These are phyloP conservation scores for Botrytis porri DNA, from an alignment of 2,329 filamentous ascomycete species.

Conservation along the genomic window DNA sequence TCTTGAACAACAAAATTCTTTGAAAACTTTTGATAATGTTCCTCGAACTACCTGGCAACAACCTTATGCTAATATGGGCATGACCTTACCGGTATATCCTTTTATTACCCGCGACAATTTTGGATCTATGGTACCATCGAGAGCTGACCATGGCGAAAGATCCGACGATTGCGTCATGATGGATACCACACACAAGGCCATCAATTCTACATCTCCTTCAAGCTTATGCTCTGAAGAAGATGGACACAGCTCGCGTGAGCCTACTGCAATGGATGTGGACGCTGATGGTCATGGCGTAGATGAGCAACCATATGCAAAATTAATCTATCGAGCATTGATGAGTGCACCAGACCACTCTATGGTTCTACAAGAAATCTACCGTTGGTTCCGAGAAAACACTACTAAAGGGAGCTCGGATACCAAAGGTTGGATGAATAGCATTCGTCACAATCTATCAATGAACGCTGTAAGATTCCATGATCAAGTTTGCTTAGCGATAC, in stretches of 20 bases:
- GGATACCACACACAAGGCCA: constrained; percentile 15
- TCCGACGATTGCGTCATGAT: constrained; percentile 15
- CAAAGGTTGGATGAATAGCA: constrained; percentile 92
- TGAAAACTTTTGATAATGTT: constrained; percentile 22
- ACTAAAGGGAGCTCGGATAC: constrained; percentile 61
- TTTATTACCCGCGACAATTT: constrained; percentile 23
- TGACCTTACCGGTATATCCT: constrained; percentile 26
- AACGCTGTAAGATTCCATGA: constrained; percentile 66
- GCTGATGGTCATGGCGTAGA: constrained; percentile 37
- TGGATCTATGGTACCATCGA: background rate
- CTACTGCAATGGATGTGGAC: constrained; percentile 33
- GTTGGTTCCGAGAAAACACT: constrained; percentile 83
- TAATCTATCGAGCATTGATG: constrained; percentile 75
- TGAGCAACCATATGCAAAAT: constrained; percentile 71
- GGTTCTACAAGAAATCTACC: constrained; percentile 82
- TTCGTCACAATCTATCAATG: constrained; percentile 95
- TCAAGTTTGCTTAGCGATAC: constrained; percentile 37
- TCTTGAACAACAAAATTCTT: constrained; percentile 23
- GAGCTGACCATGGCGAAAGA: constrained; percentile 8
- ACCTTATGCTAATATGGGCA: constrained; percentile 23
- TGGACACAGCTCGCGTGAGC: constrained; percentile 29
- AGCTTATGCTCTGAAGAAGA: constrained; percentile 34
- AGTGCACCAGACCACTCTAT: constrained; percentile 64
- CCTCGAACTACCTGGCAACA: constrained; percentile 27
- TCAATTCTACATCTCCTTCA: constrained; percentile 24